A percentile compares a stretch with the other conserved stretches of the same genome.
Conservation (phyloP, 2,329 filamentous ascomycete genomes). For the Beauveria brongniartii region DNA sequence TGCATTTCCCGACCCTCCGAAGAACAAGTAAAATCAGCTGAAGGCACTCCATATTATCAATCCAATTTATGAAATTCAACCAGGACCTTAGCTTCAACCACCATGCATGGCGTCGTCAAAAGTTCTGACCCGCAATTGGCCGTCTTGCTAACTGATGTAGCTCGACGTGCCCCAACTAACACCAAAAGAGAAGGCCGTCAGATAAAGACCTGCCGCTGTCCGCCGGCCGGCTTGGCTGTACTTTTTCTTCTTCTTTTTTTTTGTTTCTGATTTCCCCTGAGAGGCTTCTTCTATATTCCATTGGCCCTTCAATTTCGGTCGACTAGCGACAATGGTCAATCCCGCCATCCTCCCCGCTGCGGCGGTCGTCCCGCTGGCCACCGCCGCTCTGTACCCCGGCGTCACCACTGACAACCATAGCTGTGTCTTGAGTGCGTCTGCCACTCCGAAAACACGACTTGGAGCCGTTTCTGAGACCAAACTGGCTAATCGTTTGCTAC, state of each 20-base stretch:
- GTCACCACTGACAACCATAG: conserved; percentile 48
- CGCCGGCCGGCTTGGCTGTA: background rate
- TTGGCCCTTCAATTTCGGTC: background rate
- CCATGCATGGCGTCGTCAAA: background rate
- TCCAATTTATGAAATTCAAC: background rate
- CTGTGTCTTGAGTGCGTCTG: conserved; percentile 37
- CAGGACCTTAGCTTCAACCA: background rate
- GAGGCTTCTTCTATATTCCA: background rate
- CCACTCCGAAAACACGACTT: background rate
- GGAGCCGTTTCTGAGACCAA: background rate
- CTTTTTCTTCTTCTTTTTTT: background rate
- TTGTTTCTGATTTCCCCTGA: background rate
- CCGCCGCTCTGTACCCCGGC: conserved; percentile 33
- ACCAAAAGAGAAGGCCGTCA: conserved; percentile 8
- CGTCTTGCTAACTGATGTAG: background rate
- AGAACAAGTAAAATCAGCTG: background rate
- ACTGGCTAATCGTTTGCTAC: background rate
- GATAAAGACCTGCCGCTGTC: background rate
- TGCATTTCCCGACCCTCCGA: background rate
- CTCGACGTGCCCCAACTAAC: background rate
- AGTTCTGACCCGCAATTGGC: conserved; percentile 4
- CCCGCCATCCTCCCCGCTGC: conserved; percentile 16
- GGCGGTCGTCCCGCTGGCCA: conserved; percentile 22
- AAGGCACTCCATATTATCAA: background rate
- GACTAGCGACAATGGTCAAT: conserved; percentile 21